Conservation (phyloP, 306 rosid genomes). For the Hippophae tibetana region DNA sequence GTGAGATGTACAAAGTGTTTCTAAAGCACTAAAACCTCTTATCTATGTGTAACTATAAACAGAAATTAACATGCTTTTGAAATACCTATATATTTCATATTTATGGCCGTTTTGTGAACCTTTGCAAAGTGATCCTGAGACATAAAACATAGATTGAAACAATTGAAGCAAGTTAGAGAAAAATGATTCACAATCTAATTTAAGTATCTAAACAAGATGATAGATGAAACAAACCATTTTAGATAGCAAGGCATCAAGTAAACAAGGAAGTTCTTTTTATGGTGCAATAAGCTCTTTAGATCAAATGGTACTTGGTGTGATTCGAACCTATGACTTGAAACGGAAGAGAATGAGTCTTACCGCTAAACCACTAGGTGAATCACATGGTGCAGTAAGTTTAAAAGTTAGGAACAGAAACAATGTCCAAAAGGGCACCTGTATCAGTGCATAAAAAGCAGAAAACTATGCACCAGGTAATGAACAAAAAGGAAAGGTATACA, state of each 20-base stretch:
- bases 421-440: no score
- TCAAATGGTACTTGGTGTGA: neutral
- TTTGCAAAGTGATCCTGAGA: slow-evolving; percentile 63
- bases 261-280: neutral
- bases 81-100: slow-evolving; percentile 90
- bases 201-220: neutral
- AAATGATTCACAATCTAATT: slow-evolving; percentile 11
- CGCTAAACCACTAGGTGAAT: no score
- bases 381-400: neutral
- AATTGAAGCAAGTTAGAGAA: slow-evolving; percentile 8
- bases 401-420: neutral
- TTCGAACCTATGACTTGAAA: neutral
- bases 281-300: neutral
- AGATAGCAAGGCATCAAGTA: neutral
- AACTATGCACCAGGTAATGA: neutral
- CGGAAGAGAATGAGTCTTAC: no score
- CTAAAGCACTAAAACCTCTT: neutral
- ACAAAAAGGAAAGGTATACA: slow-evolving; percentile 6
- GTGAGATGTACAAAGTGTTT: no score
- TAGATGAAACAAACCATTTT: neutral
- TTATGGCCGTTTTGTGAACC: slow-evolving; percentile 49
- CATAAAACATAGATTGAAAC: slow-evolving; percentile 12
- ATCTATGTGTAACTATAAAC: neutral
- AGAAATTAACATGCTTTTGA: neutral
- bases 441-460: no score